These are phyloP conservation scores for Panicum virgatum DNA, from an alignment of 202 grass and related monocot species.

Conservation along the genomic window DNA sequence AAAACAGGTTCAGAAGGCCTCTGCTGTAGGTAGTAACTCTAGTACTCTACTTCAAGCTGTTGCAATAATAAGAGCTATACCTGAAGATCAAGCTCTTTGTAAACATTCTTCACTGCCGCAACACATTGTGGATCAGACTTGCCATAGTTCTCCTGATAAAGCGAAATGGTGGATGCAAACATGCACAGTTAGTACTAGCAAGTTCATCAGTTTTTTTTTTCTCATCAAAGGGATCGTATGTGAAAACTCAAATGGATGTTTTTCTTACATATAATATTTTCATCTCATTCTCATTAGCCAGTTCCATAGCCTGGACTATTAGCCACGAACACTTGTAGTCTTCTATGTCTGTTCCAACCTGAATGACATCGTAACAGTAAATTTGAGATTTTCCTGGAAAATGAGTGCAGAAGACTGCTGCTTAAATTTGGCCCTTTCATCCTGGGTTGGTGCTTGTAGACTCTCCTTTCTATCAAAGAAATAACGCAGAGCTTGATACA, in stretches of 20 bases:
- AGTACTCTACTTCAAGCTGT: not conserved
- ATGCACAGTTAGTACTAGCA: not conserved
- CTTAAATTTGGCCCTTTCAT: not conserved
- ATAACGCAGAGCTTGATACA: not conserved
- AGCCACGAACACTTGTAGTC: conserved; percentile 83
- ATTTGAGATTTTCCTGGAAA: not conserved
- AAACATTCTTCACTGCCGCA: conserved; percentile 58
- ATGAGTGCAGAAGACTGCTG: not conserved
- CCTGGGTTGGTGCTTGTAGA: not conserved
- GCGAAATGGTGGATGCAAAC: not conserved
- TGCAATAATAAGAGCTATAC: conserved; percentile 24
- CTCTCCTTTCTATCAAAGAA: not conserved
- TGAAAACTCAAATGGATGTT: not conserved
- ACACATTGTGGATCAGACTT: conserved; percentile 55
- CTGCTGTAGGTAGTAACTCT: not conserved
- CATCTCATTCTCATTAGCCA: conserved; percentile 59
- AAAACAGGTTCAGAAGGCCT: not conserved
- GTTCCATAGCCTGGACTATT: conserved; percentile 71
- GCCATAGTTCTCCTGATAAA: conserved; percentile 65
- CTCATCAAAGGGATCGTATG: not conserved
- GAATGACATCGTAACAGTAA: conserved; percentile 15
- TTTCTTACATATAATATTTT: conserved; percentile 63
- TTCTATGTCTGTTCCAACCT: conserved; percentile 87
- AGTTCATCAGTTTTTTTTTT: not conserved
- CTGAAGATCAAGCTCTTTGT: conserved; percentile 70